phyloP scores from a whole-genome alignment of 306 rosid genomes.

The Prunus mongolica region DNA sequence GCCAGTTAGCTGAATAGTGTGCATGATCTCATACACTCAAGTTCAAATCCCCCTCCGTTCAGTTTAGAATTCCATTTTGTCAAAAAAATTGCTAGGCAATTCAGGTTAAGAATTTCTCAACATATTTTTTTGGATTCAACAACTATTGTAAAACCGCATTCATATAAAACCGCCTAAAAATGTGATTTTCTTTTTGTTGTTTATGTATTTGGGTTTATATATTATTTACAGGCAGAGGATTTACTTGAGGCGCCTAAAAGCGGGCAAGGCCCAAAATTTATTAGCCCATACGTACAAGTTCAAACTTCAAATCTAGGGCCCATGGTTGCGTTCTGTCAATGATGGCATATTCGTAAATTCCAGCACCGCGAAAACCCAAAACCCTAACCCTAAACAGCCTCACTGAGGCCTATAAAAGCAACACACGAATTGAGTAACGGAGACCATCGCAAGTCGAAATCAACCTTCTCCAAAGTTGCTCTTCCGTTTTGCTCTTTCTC shows the following conservation, averaged over 20 bases:
- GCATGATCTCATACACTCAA: too few species aligned
- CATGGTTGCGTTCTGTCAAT: not conserved
- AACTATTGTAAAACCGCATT: too few species aligned
- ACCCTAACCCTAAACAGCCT: conserved; percentile 27
- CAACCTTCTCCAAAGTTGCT: not conserved
- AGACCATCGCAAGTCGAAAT: not conserved
- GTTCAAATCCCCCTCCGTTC: too few species aligned
- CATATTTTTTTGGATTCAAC: too few species aligned
- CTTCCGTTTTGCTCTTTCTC: not conserved
- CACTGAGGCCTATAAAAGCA: conserved; percentile 20
- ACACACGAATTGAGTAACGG: not conserved
- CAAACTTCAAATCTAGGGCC: not conserved
- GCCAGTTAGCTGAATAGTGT: too few species aligned
- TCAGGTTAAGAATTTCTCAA: too few species aligned
- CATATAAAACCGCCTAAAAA: too few species aligned
- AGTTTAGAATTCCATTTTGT: too few species aligned
- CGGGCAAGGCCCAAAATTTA: not conserved
- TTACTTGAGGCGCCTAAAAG: not conserved
- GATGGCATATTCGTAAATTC: not conserved
- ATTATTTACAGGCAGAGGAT: too few species aligned
- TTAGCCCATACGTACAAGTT: not conserved
- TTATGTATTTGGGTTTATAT: too few species aligned
- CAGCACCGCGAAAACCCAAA: not conserved
- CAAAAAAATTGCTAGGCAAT: too few species aligned
- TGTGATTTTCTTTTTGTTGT: too few species aligned